Evolutionary conservation across 2,329 filamentous ascomycete species (phyloP).

Genomic region (Cladosporium halotolerans): DNA sequence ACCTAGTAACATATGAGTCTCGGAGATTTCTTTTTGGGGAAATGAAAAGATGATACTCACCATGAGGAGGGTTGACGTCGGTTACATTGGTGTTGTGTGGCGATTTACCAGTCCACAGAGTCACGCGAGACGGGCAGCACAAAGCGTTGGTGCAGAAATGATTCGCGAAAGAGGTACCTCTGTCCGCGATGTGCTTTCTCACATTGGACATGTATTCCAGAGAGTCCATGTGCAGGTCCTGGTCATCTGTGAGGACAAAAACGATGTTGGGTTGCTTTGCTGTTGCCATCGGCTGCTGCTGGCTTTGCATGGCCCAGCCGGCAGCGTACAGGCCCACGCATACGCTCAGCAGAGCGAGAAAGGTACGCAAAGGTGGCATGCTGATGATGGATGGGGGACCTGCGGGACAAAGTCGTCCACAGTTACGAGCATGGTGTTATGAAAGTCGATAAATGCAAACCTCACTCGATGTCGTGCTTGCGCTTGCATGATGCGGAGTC

Average conservation of each 20-base stretch:
- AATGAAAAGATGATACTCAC: slow-evolving; percentile 17
- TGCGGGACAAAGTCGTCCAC: not conserved
- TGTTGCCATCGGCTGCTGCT: not conserved
- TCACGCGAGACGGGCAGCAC: slow-evolving; percentile 63
- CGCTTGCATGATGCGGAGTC: too few species aligned
- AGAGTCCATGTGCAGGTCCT: slow-evolving; percentile 57
- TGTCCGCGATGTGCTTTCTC: slow-evolving; percentile 14
- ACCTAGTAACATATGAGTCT: not conserved
- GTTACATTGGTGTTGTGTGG: slow-evolving; percentile 69
- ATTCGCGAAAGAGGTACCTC: slow-evolving; percentile 45
- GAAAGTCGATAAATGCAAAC: not conserved
- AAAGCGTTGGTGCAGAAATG: slow-evolving; percentile 63
- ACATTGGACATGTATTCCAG: slow-evolving; percentile 55
- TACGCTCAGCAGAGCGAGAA: not conserved
- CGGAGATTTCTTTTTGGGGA: not conserved
- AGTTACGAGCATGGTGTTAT: not conserved
- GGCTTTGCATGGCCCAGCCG: not conserved
- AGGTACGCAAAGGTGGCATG: not conserved
- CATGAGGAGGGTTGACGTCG: slow-evolving; percentile 48
- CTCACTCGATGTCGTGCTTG: too few species aligned
- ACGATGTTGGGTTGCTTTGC: slow-evolving; percentile 50
- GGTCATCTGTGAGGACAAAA: slow-evolving; percentile 63
- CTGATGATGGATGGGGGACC: not conserved
- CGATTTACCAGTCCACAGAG: slow-evolving; percentile 58
- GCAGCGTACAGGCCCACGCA: not conserved